Base-by-base conservation (phyloP, 129 eudicot genomes). In the Deinandra increscens region DNA sequence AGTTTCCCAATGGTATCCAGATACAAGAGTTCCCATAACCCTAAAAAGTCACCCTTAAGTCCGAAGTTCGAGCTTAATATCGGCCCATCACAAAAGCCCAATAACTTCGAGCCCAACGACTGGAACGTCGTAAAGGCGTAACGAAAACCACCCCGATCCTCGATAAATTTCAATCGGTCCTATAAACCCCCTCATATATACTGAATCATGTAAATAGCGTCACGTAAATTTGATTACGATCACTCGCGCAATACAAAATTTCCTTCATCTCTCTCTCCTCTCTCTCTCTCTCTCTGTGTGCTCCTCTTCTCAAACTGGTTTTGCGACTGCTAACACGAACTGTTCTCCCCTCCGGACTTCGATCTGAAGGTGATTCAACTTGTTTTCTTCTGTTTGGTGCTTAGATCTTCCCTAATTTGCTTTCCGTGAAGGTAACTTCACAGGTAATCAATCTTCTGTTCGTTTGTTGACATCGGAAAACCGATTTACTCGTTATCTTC, bases 331-430 rank as follows among this genome's bases (percentile, higher is more conserved):
- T 61, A 39, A 64, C 63, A 49, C 70, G 38, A 39, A 71, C 56
- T 53, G 23, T 62, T n/a, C 26, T 41, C 50, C 34, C 39, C 17
- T 50, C 53, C 11, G 15, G 17, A 71, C 58, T 29, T 74, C 66
- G 79, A 74, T 74, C 79, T 65, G 17, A 14, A 50, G 14, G 23
- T 23, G 17, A 23, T 43, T 50, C 23, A 64, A 65, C 59, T 74
- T 54, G 37, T 74, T 74, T 41, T 62, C 33, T 72, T 72, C 23
- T 20, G 26, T 72, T 72, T 11, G 6, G 61, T 34, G 62, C 42
- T 41, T 62, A 71, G 81, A 77, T 77, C 81, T 69, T 20, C 71
- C 76, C 46, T 62, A 41, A 69, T 68, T 62, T 76, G 64, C 64
- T 41, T 31, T 48, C 56, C 65, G 36, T 60, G 63, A 67, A 17